Evolutionary conservation across 2,329 filamentous ascomycete genomes (phyloP), one percentile per base, ranked within the genome.

Genomic region (Dothistroma septosporum): DNA sequence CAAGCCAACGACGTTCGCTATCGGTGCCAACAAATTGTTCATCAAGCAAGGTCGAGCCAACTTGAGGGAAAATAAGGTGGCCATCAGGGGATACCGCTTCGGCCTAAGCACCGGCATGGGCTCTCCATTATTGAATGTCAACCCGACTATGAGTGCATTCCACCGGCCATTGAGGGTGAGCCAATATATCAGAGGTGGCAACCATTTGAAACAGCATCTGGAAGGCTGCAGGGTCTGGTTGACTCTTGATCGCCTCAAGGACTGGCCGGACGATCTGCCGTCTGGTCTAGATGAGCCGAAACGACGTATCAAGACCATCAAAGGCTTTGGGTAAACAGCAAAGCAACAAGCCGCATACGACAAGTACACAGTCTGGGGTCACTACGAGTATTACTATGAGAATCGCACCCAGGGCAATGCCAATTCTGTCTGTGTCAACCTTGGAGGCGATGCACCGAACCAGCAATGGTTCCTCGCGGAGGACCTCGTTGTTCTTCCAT

Each of bases 91-190:
- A 31, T 65, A 62, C 44, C 63, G 52, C 56, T 55, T 37, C 0
- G 61, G 61, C 0, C 49, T 65, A 22, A 49, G 54, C 8, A 64
- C 64, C 0, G 62, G 37, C 1, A 55, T 50, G 24, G 53, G 53
- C 6, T 22, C 6, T 10, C 31, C 64, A 9, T 48, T 64, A 0
- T 48, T 67, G 21, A 68, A 67, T 44, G 52, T 68, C 56, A 70
- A 70, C 41, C 60, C 61, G 0, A 60, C 61, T 10, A 61, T 55
- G 2, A 63, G 60, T 7, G 63, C 58, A 0, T 67, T 69, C 59
- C 62, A 66, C 50, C 49, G 57, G 24, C 19, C 58, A 3, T 4
- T 37, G 4, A 3, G 10, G 3, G 33, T 1, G 52, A 63, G 35
- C 32, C 7, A 53, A 5, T 16, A 53, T 14, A 53, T 33, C 14